Evolutionary conservation across 495 filamentous ascomycete genomes (phyloP), one percentile per base, ranked within the genome.

Genomic region (Penicillium pancosmium): DNA sequence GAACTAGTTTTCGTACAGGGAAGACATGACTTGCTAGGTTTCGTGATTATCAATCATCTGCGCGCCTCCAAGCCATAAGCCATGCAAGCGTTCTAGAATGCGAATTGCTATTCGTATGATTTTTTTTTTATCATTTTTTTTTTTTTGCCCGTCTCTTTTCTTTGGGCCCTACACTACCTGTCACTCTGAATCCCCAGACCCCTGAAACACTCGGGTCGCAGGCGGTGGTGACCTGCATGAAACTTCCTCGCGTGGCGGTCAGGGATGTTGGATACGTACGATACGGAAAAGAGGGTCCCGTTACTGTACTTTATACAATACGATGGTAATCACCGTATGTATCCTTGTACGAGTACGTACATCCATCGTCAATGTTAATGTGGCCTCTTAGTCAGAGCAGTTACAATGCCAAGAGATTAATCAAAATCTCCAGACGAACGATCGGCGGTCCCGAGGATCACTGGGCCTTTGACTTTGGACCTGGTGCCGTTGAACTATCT

Each of bases 201-300:
- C 46, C 46, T 48, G 46, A 27, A 48, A 21, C 46, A 48, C 46
- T 48, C 46, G 46, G 46, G 46, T 48, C 23, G 21, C 46, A 48
- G 46, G 41, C 41, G 18, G 46, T 23, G 23, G 46, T 48, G 46
- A 48, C 46, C 43, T 66, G 60, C 63, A 66, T 47, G 23, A 60
- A 52, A 54, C 50, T 44, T 33, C 55, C 43, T 70, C 62, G 65
- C 69, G 54, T 68, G 71, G 65, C 65, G 57, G 58, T 65, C 69
- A 73, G 65, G 66, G 71, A 72, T 74, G 50, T 36, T 49, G 46
- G 36, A 57, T 44, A 54, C 53, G 56, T 34, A 16, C 34, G 38
- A 48, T 33, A 55, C 46, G n/a, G 9, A 19, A 40, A 40, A n/a
- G 15, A 40, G 11, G 36, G 16, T 38, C 36, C 36, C 12, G 36